Base-by-base conservation (phyloP, 139 green algal species). In the Coelastrella sp. region DNA sequence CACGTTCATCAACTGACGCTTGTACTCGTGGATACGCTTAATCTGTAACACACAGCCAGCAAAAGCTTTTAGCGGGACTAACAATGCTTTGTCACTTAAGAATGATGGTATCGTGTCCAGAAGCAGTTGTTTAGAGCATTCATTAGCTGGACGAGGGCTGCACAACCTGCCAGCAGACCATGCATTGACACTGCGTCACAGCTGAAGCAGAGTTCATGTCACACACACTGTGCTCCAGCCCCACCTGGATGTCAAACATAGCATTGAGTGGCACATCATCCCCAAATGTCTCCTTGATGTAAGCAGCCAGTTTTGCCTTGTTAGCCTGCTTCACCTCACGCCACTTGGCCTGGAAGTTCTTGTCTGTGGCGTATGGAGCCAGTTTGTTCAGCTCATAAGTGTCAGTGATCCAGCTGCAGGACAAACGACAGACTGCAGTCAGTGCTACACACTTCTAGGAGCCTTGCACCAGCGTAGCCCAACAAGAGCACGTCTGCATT, bases 11-110 rank as follows among this genome's bases (percentile, higher is more conserved):
- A 98, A 94, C 94, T 98, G 97, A 32, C 97, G 92, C 96, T 99
- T 99, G 96, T 99, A 99, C 95, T 99, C 97, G 90, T 99, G 97
- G 93, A 99, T 99, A 89, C 97, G 96, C 94, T 99, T 99, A 86
- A 99, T 94, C 94, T 97, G 94, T 59, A 58, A 19, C 23, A 14
- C 7, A 58, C 5, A 19, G 71, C 17, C 7, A 7, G 71, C 19
- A 77, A 14, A 7, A 71, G 64, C 11, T 47, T 47, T 47, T 47
- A 47, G 32, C 32, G 32, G 32, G 32, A 47, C 32, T 47, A 47
- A 47, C 32, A 47, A 47, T 47, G 32, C 32, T 47, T 47, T 47
- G 32, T 47, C 32, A 47, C 32, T 47, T 47, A 0, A 47, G 32
- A 1, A 1, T 47, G 32, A 47, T 47, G 32, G 32, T 47, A 47